These are phyloP conservation scores for Pythium graminicola DNA, from an alignment of 352 stramenopile species.

Conservation along the genomic window DNA sequence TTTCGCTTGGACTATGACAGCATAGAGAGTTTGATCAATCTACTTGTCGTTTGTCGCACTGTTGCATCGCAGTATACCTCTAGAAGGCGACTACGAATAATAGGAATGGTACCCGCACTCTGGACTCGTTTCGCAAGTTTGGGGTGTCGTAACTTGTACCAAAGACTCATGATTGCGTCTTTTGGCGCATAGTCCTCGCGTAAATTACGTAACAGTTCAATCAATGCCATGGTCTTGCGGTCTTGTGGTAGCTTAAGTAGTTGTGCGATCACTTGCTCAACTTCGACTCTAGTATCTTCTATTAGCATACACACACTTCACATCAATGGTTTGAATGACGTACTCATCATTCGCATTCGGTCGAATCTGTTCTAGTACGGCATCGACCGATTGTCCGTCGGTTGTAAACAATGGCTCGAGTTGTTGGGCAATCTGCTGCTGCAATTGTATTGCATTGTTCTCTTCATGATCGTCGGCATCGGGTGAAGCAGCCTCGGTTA, in stretches of 20 bases:
- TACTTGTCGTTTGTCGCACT: neutral
- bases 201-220: conserved; percentile 43
- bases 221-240: conserved; percentile 28
- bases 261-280: conserved; percentile 29
- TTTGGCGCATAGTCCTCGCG: conserved; percentile 46
- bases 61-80: conserved; percentile 19
- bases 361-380: conserved; percentile 35
- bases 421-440: conserved; percentile 19
- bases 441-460: conserved; percentile 4
- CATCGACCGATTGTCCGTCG: conserved; percentile 22
- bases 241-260: conserved; percentile 33
- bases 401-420: conserved; percentile 6
- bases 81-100: conserved; percentile 43
- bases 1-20: conserved; percentile 51
- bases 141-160: conserved; percentile 32
- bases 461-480: neutral
- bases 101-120: conserved; percentile 37
- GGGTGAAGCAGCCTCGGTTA: neutral
- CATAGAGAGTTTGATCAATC: neutral
- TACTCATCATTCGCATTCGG: conserved; percentile 38
- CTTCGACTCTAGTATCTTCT: conserved; percentile 13
- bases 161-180: conserved; percentile 45
- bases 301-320: no score
- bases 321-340: no score
- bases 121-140: conserved; percentile 30